Percentiles rank a stretch among this genome's conserved stretches.
Evolutionary conservation across 805 yeast genomes (phyloP).

Genomic region (Metschnikowia hibisci): DNA sequence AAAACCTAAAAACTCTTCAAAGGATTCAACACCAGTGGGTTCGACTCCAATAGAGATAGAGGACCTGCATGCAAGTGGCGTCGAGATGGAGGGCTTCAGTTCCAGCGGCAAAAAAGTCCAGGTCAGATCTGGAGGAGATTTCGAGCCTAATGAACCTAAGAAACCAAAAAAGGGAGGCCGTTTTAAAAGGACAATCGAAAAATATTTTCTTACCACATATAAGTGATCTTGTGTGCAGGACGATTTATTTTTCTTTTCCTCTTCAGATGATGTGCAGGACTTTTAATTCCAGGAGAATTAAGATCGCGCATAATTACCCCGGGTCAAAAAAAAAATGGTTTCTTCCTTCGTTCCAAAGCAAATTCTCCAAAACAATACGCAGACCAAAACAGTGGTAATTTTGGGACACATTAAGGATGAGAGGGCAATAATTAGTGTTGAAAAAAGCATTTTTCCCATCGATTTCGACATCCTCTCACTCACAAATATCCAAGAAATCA

Average conservation of each 20-base stretch:
- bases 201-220: conserved; percentile 31
- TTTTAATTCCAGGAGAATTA: no score
- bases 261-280: no score
- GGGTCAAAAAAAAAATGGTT: not conserved
- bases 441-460: conserved; percentile 58
- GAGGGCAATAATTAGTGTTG: conserved; percentile 68
- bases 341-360: conserved; percentile 17
- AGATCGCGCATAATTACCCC: not conserved
- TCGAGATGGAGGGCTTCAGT: not conserved
- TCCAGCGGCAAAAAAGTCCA: not conserved
- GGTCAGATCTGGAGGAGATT: not conserved
- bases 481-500: conserved; percentile 34
- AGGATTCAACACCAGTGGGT: no score
- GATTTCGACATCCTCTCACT: not conserved
- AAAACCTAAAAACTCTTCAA: no score
- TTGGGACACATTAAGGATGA: conserved; percentile 61
- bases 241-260: no score
- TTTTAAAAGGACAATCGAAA: conserved; percentile 23
- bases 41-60: no score
- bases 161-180: conserved; percentile 13
- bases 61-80: not conserved
- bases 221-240: not conserved
- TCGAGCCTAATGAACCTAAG: not conserved
- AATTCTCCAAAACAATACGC: conserved; percentile 58
- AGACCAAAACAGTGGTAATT: conserved; percentile 59